Evolutionary conservation across 352 stramenopile genomes (phyloP).

Genomic region (Globisporangium perplexum): DNA sequence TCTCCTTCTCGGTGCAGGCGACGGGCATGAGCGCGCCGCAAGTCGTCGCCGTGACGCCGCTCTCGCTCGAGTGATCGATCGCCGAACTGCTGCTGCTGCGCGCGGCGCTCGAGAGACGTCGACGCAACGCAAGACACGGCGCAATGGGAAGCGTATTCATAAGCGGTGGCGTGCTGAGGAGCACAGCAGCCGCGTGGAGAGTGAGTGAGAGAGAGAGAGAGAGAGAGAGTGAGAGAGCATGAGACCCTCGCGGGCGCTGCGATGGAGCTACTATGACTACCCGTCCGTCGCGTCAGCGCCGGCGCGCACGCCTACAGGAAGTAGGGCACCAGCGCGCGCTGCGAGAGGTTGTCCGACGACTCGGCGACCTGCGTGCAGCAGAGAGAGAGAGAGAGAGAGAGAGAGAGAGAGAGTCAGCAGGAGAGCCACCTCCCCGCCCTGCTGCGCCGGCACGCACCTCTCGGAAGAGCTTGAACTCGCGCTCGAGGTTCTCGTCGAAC

Average conservation of each 20-base stretch:
- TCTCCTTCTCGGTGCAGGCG: slow-evolving; percentile 63
- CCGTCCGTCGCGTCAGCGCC: neutral
- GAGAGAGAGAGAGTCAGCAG: neutral
- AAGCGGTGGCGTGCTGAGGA: neutral
- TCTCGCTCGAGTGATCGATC: slow-evolving; percentile 25
- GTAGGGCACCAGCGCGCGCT: slow-evolving; percentile 78
- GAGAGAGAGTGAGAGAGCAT: neutral
- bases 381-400: neutral
- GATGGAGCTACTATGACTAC: slow-evolving; percentile 1
- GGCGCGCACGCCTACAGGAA: slow-evolving; percentile 52
- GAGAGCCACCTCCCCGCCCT: neutral
- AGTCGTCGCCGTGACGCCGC: slow-evolving; percentile 45
- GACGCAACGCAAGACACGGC: no score
- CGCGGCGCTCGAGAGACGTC: no score
- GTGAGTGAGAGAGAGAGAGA: neutral
- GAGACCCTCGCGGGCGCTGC: neutral
- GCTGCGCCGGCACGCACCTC: slow-evolving; percentile 41
- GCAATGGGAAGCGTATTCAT: neutral
- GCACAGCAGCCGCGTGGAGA: neutral
- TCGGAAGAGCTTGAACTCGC: slow-evolving; percentile 86
- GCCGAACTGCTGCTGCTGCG: no score
- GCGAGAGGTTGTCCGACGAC: slow-evolving; percentile 71
- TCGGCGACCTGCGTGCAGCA: slow-evolving; percentile 59
- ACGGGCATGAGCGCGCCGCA: slow-evolving; percentile 41
- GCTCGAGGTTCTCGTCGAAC: slow-evolving; percentile 82